Evolutionary conservation across 768 basidiomycete species (phyloP).

Genomic region (Boletus subparvulus): DNA sequence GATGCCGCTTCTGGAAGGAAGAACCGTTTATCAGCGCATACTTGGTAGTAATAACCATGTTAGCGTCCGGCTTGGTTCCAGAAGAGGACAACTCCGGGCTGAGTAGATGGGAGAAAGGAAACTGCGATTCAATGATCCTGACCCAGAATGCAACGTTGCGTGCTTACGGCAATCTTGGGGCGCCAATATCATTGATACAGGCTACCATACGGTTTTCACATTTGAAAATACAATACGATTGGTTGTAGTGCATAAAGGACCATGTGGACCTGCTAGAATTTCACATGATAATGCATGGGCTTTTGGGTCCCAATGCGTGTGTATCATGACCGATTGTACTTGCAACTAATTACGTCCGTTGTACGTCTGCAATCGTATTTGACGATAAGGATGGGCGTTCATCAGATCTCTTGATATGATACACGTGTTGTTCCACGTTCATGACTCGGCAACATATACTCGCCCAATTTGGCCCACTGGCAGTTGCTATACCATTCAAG

Average conservation of each 20-base stretch:
- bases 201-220: conserved; percentile 6
- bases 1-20: conserved; percentile 31
- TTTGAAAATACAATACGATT: conserved; percentile 14
- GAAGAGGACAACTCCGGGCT: neutral
- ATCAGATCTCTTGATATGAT: conserved; percentile 4
- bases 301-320: neutral
- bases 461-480: neutral
- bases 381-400: conserved; percentile 25
- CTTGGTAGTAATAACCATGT: conserved; percentile 7
- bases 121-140: neutral
- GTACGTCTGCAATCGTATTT: conserved; percentile 17
- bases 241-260: neutral
- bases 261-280: neutral
- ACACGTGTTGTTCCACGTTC: conserved; percentile 25
- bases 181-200: neutral
- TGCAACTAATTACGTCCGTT: conserved; percentile 1
- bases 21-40: conserved; percentile 12
- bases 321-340: neutral
- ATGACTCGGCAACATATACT: conserved; percentile 1
- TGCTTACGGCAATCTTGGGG: neutral
- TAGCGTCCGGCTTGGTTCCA: neutral
- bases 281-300: neutral
- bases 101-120: neutral
- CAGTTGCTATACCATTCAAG: conserved; percentile 2
- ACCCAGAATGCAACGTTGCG: neutral